phyloP scores from a whole-genome alignment of 345 rosid species.

The Populus simonii region DNA sequence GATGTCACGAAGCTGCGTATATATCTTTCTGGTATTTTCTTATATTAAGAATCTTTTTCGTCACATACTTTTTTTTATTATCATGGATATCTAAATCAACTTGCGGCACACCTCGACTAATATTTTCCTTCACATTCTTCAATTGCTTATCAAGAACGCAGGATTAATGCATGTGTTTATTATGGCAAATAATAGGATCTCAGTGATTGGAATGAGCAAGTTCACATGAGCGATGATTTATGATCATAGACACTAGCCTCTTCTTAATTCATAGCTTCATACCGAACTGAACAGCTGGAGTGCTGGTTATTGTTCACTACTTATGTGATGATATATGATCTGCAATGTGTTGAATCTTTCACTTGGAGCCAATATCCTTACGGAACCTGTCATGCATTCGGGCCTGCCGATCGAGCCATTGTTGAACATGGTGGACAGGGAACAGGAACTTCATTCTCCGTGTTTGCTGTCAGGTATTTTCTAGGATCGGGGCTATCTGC shows the following conservation, averaged over 20 bases:
- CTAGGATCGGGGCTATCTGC: not conserved
- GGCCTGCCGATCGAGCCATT: not conserved
- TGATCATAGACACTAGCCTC: not conserved
- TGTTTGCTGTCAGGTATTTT: not conserved
- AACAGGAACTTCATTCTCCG: not conserved
- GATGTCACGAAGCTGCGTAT: not conserved
- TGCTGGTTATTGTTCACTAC: not conserved
- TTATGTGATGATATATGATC: not conserved
- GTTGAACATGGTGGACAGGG: not conserved
- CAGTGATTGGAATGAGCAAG: not conserved
- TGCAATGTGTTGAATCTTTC: not conserved
- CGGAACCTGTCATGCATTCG: not conserved
- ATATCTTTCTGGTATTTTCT: not conserved
- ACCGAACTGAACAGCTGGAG: not conserved
- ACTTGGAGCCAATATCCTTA: not conserved
- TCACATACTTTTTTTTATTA: too few relatives aligned
- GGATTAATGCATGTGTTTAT: not conserved
- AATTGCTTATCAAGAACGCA: not conserved
- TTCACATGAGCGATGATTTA: not conserved
- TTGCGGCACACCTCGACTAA: too few relatives aligned
- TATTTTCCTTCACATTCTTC: not conserved
- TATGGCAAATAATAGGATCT: not conserved
- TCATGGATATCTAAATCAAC: too few relatives aligned
- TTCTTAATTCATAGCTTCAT: not conserved
- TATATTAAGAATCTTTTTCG: not conserved